phyloP scores from a whole-genome alignment of 441 rosid species.

The Dalechampia spathulata region DNA sequence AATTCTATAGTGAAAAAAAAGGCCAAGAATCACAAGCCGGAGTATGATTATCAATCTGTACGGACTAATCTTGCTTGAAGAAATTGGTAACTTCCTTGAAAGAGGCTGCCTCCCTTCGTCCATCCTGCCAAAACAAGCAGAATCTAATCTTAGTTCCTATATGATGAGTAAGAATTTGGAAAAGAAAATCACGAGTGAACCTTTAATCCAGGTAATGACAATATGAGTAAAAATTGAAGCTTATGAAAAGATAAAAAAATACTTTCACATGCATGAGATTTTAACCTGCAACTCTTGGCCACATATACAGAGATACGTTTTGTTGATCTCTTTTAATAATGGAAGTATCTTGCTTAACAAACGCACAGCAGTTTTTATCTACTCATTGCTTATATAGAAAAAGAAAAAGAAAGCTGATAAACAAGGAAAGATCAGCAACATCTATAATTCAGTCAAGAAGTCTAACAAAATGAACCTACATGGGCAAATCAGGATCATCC shows the following conservation, averaged over 20 bases:
- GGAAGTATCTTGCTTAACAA: too few species aligned
- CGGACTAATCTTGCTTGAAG: conserved; percentile 87
- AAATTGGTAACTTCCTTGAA: conserved; percentile 79
- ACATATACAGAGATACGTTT: too few species aligned
- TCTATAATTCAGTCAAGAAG: neutral
- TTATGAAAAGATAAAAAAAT: neutral
- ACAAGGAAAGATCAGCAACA: neutral
- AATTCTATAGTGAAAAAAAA: conserved; percentile 86
- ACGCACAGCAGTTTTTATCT: too few species aligned
- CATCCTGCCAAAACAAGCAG: conserved; percentile 49
- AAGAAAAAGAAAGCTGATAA: neutral
- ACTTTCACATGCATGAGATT: too few species aligned
- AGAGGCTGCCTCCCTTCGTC: conserved; percentile 99
- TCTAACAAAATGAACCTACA: conserved; percentile 32
- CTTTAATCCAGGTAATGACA: neutral
- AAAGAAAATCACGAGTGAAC: neutral
- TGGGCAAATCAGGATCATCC: conserved; percentile 77
- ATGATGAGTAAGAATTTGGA: neutral
- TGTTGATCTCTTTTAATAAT: neutral
- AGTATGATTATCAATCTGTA: conserved; percentile 72
- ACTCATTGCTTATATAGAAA: neutral
- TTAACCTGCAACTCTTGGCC: too few species aligned
- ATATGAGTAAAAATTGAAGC: neutral
- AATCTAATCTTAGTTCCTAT: neutral
- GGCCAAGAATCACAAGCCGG: conserved; percentile 75